These are phyloP conservation scores for Zygoascus biomembranicola DNA, from an alignment of 805 yeast genomes.

Conservation along the genomic window DNA sequence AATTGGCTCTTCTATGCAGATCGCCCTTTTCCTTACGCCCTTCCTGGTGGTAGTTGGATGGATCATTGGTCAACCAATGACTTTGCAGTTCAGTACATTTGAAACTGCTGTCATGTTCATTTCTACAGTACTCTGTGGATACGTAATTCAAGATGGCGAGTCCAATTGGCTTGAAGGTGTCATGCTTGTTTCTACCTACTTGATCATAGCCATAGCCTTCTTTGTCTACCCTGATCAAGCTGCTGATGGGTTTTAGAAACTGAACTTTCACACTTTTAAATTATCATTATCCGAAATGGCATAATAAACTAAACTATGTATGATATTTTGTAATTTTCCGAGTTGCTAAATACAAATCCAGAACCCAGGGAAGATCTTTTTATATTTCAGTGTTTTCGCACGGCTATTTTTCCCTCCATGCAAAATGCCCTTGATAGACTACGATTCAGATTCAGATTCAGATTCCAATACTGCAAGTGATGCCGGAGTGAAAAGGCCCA, in stretches of 20 bases:
- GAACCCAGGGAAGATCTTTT: too few species aligned
- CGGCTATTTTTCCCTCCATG: too few species aligned
- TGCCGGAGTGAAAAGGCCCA: not conserved
- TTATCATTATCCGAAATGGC: not conserved
- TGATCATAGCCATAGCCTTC: slow-evolving; percentile 84
- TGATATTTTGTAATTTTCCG: not conserved
- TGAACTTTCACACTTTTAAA: not conserved
- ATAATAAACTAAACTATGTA: not conserved
- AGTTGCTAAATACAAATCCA: not conserved
- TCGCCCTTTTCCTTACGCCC: slow-evolving; percentile 92
- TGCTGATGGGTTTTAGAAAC: not conserved
- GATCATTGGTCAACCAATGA: slow-evolving; percentile 86
- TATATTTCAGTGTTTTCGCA: not conserved
- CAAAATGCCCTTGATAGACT: slow-evolving; percentile 4
- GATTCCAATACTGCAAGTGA: not conserved
- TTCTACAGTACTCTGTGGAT: slow-evolving; percentile 80
- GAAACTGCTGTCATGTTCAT: slow-evolving; percentile 91
- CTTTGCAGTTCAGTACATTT: slow-evolving; percentile 80
- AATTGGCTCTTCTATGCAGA: slow-evolving; percentile 90
- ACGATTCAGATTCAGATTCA: slow-evolving; percentile 2
- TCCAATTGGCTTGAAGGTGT: slow-evolving; percentile 96
- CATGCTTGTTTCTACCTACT: slow-evolving; percentile 79
- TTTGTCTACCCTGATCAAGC: slow-evolving; percentile 64
- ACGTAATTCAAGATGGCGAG: slow-evolving; percentile 86
- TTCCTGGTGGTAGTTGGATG: slow-evolving; percentile 93